Evolutionary conservation across 371 early-diverging fungal species (phyloP).

Genomic region (Mucor indicus): DNA sequence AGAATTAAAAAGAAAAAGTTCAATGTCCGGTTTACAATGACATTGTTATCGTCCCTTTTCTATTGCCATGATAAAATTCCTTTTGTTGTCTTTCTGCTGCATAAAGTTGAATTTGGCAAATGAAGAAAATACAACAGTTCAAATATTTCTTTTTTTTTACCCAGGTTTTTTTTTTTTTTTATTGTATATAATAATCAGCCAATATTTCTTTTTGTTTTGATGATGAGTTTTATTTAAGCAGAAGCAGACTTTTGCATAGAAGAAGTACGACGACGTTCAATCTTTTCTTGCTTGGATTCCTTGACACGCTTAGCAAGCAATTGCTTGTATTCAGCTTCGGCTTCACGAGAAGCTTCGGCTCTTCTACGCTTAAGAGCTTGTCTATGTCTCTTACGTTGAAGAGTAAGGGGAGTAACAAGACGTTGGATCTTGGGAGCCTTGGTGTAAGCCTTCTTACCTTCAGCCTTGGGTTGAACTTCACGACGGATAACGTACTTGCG

Average conservation of each 20-base stretch:
- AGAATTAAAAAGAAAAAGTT: no score
- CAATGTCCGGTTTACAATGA: no score
- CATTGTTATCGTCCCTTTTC: no score
- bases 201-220: no score
- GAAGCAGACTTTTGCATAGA: slow-evolving; percentile 60
- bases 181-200: no score
- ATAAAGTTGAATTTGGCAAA: no score
- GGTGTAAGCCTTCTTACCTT: slow-evolving; percentile 88
- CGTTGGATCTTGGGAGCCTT: slow-evolving; percentile 98
- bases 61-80: no score
- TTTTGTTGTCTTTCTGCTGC: no score
- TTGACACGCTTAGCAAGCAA: slow-evolving; percentile 91
- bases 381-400: slow-evolving; percentile 92
- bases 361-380: slow-evolving; percentile 84
- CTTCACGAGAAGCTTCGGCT: slow-evolving; percentile 78
- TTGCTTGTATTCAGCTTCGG: slow-evolving; percentile 91
- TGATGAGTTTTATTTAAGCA: slow-evolving; percentile 34
- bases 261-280: slow-evolving; percentile 66
- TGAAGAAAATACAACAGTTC: no score
- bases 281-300: slow-evolving; percentile 81
- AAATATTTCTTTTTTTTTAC: no score
- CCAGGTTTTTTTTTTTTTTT: no score
- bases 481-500: slow-evolving; percentile 98
- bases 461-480: slow-evolving; percentile 87
- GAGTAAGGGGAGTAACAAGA: slow-evolving; percentile 93